Conservation (phyloP, 768 basidiomycete species). For the Rhizopogon vulgaris region DNA sequence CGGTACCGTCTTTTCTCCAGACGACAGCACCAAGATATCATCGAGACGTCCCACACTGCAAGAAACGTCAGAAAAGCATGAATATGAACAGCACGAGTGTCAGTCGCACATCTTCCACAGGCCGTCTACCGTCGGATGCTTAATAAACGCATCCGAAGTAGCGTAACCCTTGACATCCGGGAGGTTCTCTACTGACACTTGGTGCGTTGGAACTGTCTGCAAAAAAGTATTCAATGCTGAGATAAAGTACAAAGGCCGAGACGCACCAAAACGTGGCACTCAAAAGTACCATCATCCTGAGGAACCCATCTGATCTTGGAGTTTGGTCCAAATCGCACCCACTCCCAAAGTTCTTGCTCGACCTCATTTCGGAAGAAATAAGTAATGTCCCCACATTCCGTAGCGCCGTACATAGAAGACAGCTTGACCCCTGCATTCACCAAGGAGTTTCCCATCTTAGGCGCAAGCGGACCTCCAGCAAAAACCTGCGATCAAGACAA, state of each 20-base stretch:
- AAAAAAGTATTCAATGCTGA: background rate
- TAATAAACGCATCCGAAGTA: slow-evolving; percentile 37
- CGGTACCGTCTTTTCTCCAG: slow-evolving; percentile 29
- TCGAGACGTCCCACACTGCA: slow-evolving; percentile 33
- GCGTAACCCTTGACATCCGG: slow-evolving; percentile 35
- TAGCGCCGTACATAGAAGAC: slow-evolving; percentile 29
- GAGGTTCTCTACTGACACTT: slow-evolving; percentile 28
- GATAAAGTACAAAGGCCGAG: background rate
- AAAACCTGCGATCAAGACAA: slow-evolving; percentile 17
- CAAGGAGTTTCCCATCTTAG: slow-evolving; percentile 30
- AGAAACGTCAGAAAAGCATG: background rate
- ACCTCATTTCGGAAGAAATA: slow-evolving; percentile 2
- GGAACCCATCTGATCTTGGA: slow-evolving; percentile 27
- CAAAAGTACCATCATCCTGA: slow-evolving; percentile 32
- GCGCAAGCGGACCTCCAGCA: slow-evolving; percentile 31
- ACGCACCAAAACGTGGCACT: slow-evolving; percentile 33
- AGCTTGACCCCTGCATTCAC: slow-evolving; percentile 29
- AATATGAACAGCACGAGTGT: background rate
- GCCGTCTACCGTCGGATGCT: slow-evolving; percentile 35
- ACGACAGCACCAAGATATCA: slow-evolving; percentile 25
- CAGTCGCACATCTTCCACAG: slow-evolving; percentile 36
- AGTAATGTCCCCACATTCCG: slow-evolving; percentile 26
- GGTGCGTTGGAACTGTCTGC: slow-evolving; percentile 23
- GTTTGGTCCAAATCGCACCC: slow-evolving; percentile 19
- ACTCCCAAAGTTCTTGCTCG: slow-evolving; percentile 30